These are phyloP conservation scores for Kazachstania africana DNA, from an alignment of 805 yeast species.

Conservation along the genomic window DNA sequence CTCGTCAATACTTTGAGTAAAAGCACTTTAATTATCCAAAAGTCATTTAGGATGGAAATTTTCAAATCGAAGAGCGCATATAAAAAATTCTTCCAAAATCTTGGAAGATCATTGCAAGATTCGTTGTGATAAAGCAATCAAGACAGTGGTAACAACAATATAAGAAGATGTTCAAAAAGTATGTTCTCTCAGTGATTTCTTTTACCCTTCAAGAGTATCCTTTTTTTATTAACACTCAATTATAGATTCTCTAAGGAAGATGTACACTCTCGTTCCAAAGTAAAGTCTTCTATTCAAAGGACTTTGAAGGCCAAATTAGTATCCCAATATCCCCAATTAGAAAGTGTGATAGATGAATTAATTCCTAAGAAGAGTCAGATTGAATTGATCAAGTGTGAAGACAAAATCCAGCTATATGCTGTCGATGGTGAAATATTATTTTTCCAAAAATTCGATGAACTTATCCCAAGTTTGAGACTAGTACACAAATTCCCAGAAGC, in stretches of 20 bases:
- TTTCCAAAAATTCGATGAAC: slow-evolving; percentile 69
- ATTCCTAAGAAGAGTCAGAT: slow-evolving; percentile 85
- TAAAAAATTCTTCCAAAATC: no score
- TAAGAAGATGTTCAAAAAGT: slow-evolving; percentile 5
- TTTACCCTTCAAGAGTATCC: not conserved
- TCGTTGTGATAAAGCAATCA: no score
- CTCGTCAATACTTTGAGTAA: no score
- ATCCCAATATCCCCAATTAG: slow-evolving; percentile 61
- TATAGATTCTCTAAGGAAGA: slow-evolving; percentile 68
- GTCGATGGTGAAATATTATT: slow-evolving; percentile 64
- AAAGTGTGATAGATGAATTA: slow-evolving; percentile 64
- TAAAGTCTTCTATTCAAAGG: slow-evolving; percentile 90
- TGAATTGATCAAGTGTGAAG: slow-evolving; percentile 76
- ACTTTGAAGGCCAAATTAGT: slow-evolving; percentile 68
- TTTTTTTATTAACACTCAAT: not conserved
- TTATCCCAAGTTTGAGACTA: slow-evolving; percentile 62
- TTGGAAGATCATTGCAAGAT: no score
- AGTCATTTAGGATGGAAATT: no score
- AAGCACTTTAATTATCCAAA: no score
- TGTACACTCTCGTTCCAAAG: slow-evolving; percentile 79
- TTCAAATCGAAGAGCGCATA: no score
- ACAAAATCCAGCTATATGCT: slow-evolving; percentile 67
- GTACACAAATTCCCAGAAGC: slow-evolving; percentile 75
- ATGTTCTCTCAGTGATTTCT: not conserved
- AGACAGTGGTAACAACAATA: no score